Evolutionary conservation across 257 asterid genomes (phyloP).

Genomic region (Knoxia roxburghii): DNA sequence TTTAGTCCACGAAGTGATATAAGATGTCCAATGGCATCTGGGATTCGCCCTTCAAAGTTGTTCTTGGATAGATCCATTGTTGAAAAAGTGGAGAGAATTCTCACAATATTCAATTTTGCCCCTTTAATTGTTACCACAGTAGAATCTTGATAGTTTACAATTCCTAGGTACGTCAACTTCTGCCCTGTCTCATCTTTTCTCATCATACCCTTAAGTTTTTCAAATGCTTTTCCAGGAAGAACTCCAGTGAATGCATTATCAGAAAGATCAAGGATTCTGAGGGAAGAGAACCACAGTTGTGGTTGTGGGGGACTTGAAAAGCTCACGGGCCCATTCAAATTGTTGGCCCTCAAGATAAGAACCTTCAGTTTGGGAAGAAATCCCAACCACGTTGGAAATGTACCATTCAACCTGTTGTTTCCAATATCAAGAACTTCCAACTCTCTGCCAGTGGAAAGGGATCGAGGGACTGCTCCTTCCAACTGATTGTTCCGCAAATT

Average conservation of each 20-base stretch:
- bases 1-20: conserved; percentile 16
- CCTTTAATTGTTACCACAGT: conserved; percentile 17
- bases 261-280: conserved; percentile 29
- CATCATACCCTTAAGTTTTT: conserved; percentile 18
- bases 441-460: conserved; percentile 20
- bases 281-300: conserved; percentile 10
- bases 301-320: not conserved
- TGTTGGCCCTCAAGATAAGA: conserved; percentile 29
- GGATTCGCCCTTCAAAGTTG: conserved; percentile 14
- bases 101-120: conserved; percentile 2
- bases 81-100: conserved; percentile 23
- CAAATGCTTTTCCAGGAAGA: conserved; percentile 13
- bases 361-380: conserved; percentile 22
- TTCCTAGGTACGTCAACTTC: conserved; percentile 11
- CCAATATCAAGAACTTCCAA: conserved; percentile 30
- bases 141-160: conserved; percentile 18
- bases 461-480: conserved; percentile 24
- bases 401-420: conserved; percentile 23
- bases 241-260: conserved; percentile 23
- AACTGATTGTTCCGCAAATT: conserved; percentile 21
- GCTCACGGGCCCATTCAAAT: conserved; percentile 16
- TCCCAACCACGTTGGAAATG: conserved; percentile 28
- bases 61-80: conserved; percentile 23
- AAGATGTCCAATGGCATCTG: conserved; percentile 15
- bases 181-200: not conserved